phyloP scores from a whole-genome alignment of 257 asterid species.

The Scutellaria minor region DNA sequence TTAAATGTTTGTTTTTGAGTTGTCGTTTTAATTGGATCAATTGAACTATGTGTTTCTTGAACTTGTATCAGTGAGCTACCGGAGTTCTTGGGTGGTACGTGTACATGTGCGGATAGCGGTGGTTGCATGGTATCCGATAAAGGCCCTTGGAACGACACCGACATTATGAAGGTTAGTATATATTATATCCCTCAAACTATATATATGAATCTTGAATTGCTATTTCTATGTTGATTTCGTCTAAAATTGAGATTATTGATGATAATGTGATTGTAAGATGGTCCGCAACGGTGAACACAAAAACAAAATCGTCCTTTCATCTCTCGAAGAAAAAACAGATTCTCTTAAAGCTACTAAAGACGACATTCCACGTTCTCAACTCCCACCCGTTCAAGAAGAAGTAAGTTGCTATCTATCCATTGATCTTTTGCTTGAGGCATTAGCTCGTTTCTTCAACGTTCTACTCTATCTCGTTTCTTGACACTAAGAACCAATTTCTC shows the following conservation, averaged over 20 bases:
- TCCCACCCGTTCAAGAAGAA: constrained; percentile 64
- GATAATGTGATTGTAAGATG: constrained; percentile 53
- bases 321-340: constrained; percentile 58
- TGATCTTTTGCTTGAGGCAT: background rate
- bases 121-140: constrained; percentile 94
- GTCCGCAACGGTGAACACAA: constrained; percentile 82
- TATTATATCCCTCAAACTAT: background rate
- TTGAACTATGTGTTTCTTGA: constrained; percentile 15
- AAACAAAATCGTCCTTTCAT: constrained; percentile 55
- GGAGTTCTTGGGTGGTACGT: constrained; percentile 94
- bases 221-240: background rate
- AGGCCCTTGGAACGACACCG: constrained; percentile 96
- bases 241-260: background rate
- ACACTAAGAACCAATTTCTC: constrained; percentile 16
- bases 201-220: background rate
- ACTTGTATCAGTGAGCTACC: constrained; percentile 82
- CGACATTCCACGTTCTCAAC: constrained; percentile 40
- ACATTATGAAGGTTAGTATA: constrained; percentile 79
- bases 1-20: background rate
- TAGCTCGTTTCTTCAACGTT: background rate
- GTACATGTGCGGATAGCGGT: constrained; percentile 89
- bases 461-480: background rate
- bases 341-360: constrained; percentile 29
- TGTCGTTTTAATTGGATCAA: background rate
- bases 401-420: constrained; percentile 44